Evolutionary conservation across 2,329 filamentous ascomycete genomes (phyloP).

Genomic region (Paecilomyces variotii): DNA sequence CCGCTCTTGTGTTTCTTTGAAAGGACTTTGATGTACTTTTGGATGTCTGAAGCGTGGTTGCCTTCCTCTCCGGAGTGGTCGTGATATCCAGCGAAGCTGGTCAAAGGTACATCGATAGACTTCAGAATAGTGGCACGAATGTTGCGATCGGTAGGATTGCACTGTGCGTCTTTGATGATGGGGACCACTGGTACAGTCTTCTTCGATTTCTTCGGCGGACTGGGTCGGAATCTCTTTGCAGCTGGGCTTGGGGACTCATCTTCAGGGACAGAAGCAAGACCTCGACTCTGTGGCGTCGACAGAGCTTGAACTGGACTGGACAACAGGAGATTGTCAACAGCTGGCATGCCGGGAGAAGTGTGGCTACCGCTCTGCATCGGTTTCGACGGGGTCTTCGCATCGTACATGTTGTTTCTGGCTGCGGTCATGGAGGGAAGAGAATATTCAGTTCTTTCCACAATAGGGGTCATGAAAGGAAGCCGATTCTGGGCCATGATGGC

Average conservation of each 20-base stretch:
- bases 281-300: conserved; percentile 44
- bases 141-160: conserved; percentile 78
- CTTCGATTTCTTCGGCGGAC: conserved; percentile 11
- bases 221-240: conserved; percentile 27
- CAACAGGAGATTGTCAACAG: conserved; percentile 42
- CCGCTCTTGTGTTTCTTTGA: conserved; percentile 41
- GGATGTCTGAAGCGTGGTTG: conserved; percentile 66
- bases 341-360: conserved; percentile 21
- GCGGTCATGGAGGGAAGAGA: conserved; percentile 60
- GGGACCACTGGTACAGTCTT: conserved; percentile 40
- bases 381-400: conserved; percentile 71
- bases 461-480: conserved; percentile 96
- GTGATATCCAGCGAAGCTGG: conserved; percentile 69
- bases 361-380: conserved; percentile 19
- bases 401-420: conserved; percentile 50
- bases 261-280: conserved; percentile 24
- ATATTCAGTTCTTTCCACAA: conserved; percentile 88
- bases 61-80: conserved; percentile 59
- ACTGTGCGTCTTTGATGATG: conserved; percentile 73
- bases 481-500: conserved; percentile 76
- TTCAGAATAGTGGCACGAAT: conserved; percentile 68
- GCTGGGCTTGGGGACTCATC: conserved; percentile 30
- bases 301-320: conserved; percentile 69
- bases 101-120: conserved; percentile 64
- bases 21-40: conserved; percentile 66